Evolutionary conservation across 2,329 filamentous ascomycete genomes (phyloP).

Genomic region (Chrysoporthe deuterocubensis): DNA sequence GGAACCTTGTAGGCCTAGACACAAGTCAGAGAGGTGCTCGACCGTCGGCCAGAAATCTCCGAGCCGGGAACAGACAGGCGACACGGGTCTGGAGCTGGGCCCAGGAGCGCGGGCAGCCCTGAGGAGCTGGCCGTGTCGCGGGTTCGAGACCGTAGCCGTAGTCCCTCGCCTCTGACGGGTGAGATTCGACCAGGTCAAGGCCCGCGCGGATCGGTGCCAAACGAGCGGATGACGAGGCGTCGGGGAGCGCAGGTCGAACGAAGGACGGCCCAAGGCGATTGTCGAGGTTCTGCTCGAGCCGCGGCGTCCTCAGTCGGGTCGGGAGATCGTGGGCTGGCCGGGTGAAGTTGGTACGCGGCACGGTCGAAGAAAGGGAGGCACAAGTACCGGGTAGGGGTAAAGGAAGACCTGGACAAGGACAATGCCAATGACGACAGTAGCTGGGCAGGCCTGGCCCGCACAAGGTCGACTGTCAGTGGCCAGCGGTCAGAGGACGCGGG

Average conservation of each 20-base stretch:
- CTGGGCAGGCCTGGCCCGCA: not conserved
- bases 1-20: not conserved
- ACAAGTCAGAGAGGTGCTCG: not conserved
- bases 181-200: not conserved
- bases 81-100: not conserved
- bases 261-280: not conserved
- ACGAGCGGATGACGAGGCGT: conserved; percentile 25
- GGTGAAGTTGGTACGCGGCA: not conserved
- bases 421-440: conserved; percentile 23
- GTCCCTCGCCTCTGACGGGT: not conserved
- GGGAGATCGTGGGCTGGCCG: too few species aligned
- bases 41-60: not conserved
- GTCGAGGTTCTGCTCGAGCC: conserved; percentile 1
- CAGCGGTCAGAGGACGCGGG: not conserved
- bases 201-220: conserved; percentile 12
- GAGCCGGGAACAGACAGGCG: not conserved
- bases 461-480: not conserved
- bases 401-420: conserved; percentile 9
- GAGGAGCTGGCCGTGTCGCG: conserved; percentile 9
- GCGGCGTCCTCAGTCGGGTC: not conserved
- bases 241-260: not conserved
- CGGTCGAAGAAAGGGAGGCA: not conserved
- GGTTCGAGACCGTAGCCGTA: conserved; percentile 4
- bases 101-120: conserved; percentile 3
- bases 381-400: not conserved